Base-by-base conservation (phyloP, 75 land plant genomes). In the Ceratopteris richardii region DNA sequence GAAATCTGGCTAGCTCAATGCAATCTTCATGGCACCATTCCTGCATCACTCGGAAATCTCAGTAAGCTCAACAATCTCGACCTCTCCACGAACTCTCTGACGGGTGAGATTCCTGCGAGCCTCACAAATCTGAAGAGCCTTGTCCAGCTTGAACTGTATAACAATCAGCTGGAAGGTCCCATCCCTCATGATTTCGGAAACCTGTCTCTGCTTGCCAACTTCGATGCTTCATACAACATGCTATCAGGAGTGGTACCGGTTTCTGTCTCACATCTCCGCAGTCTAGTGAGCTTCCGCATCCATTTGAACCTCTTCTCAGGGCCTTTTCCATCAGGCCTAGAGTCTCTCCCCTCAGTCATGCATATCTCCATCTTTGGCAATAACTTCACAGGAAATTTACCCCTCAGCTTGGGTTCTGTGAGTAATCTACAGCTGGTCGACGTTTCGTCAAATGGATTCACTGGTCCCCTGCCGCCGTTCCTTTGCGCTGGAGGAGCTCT, bases 1-100 rank as follows among this genome's bases (percentile, higher is more conserved):
- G 79, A 84, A 73, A 67, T 92, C 23, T 81, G 82, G 55, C 61
- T 92, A 31, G 71, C 79, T 65, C 71, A 70, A 61, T 88, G 88
- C 51, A 52, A 57, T n/a, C 23, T 88, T 20, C 58, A 37, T 9
- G 97, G 97, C 22, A n/a, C 60, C 19, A 63, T 90, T 19, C 96
- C 96, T 9, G 47, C 68, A 5, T 66, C 54, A 44, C 72, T 92
- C 1, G 79, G 89, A 7, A 30, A 64, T 18, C 72, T 85, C 43
- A 63, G 82, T 19, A 77, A 78, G 22, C 40, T 81, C 2, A 24
- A 10, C 0, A 77, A 76, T 2, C 65, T 63, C 27, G 65, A 51
- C n/a, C n/a, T 63, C 17, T 27, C 54, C n/a, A 21, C 11, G 11
- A 61, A 61, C 24, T 1, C 0, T 31, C 54, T 63, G 26, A 31